A percentile compares a stretch with the other conserved stretches of the same genome.
These are phyloP conservation scores for Aphanomyces astaci DNA, from an alignment of 352 stramenopile genomes.

Conservation along the genomic window DNA sequence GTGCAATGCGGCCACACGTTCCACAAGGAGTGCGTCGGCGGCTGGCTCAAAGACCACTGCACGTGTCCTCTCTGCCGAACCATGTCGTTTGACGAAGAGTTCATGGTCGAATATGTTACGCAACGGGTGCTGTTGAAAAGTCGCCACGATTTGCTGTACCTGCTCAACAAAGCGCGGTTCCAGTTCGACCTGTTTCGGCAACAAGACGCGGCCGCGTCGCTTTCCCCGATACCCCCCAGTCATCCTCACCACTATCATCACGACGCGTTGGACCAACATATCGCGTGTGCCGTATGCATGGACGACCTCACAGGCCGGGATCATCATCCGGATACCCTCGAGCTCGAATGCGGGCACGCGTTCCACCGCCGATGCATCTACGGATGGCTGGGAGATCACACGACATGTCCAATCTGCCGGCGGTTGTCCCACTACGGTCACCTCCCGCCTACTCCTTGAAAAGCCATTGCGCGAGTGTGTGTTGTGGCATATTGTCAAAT, in stretches of 20 bases:
- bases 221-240: too few relatives aligned
- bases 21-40: constrained; percentile 10
- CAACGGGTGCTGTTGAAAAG: not conserved
- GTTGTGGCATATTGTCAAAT: too few relatives aligned
- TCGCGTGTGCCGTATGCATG: not conserved
- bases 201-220: not conserved
- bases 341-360: constrained; percentile 12
- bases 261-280: not conserved
- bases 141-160: not conserved
- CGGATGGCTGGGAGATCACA: not conserved
- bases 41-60: not conserved
- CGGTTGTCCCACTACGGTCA: not conserved
- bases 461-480: too few relatives aligned
- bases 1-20: constrained; percentile 5
- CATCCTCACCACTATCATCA: not conserved
- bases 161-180: not conserved
- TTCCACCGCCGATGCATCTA: constrained; percentile 17
- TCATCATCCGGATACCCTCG: not conserved
- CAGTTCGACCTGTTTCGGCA: not conserved
- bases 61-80: constrained; percentile 14
- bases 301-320: not conserved
- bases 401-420: constrained; percentile 15
- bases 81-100: constrained; percentile 1
- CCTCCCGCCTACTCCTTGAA: not conserved
- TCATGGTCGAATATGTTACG: constrained; percentile 4